A percentile compares a stretch with the other conserved stretches of the same genome.
phyloP scores from a whole-genome alignment of 495 filamentous ascomycete genomes.

The Penicillium argentinense region DNA sequence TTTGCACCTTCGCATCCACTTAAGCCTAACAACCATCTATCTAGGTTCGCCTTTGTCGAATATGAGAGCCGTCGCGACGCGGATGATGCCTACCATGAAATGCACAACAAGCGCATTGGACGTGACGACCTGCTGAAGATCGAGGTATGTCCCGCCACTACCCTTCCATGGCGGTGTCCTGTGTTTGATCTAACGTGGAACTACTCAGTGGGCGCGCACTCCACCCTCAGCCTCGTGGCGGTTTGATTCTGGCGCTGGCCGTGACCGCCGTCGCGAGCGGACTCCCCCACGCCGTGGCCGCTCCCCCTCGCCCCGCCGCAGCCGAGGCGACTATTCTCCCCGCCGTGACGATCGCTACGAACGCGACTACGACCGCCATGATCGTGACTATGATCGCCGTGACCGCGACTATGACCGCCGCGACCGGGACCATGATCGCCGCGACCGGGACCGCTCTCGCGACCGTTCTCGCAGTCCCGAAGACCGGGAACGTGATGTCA shows the following conservation, averaged over 20 bases:
- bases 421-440: slow-evolving; percentile 65
- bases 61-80: slow-evolving; percentile 99
- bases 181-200: too few relatives aligned
- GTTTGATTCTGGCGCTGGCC: slow-evolving; percentile 84
- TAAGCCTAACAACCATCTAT: slow-evolving; percentile 15
- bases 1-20: too few relatives aligned
- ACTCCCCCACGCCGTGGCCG: slow-evolving; percentile 79
- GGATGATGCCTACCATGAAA: slow-evolving; percentile 99
- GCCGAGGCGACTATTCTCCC: slow-evolving; percentile 82
- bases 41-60: slow-evolving; percentile 97
- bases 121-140: slow-evolving; percentile 97
- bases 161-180: too few relatives aligned
- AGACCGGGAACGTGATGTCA: slow-evolving; percentile 65
- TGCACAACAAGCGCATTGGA: slow-evolving; percentile 99
- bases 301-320: slow-evolving; percentile 72
- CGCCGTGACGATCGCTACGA: slow-evolving; percentile 89
- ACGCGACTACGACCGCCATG: slow-evolving; percentile 64
- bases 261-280: slow-evolving; percentile 70
- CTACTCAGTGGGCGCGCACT: slow-evolving; percentile 99
- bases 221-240: slow-evolving; percentile 98
- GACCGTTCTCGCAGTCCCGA: slow-evolving; percentile 62
- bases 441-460: slow-evolving; percentile 63
- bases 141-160: slow-evolving; percentile 63
- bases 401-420: slow-evolving; percentile 62
- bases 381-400: slow-evolving; percentile 75